Evolutionary conservation across 768 basidiomycete genomes (phyloP).

Genomic region (Kondoa subrosea): DNA sequence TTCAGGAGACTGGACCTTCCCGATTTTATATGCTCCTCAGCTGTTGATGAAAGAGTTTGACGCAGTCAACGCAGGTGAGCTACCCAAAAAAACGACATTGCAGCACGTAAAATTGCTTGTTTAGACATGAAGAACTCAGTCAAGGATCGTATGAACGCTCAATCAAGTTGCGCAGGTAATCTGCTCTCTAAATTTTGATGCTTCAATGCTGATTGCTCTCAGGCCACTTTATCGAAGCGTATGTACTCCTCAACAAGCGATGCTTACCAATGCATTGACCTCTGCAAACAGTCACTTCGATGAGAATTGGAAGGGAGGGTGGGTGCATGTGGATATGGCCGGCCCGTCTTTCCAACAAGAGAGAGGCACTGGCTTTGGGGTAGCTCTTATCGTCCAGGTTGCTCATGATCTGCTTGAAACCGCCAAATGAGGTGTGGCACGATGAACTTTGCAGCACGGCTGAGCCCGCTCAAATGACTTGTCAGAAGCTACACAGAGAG

Average conservation of each 20-base stretch:
- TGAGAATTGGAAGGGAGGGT: not conserved
- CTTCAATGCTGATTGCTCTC: too few relatives aligned
- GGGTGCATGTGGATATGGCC: slow-evolving; percentile 3
- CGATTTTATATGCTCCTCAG: slow-evolving; percentile 2
- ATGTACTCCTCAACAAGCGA: not conserved
- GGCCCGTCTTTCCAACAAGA: not conserved
- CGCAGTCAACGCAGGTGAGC: too few relatives aligned
- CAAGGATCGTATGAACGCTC: slow-evolving; percentile 10
- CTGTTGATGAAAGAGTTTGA: slow-evolving; percentile 4
- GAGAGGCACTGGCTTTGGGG: not conserved
- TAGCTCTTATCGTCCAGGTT: not conserved
- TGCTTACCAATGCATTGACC: not conserved
- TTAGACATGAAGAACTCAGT: slow-evolving; percentile 6
- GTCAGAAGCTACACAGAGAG: too few relatives aligned
- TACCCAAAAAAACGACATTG: too few relatives aligned
- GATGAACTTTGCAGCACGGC: not conserved
- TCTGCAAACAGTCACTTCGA: not conserved
- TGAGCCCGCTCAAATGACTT: not conserved
- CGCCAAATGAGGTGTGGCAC: not conserved
- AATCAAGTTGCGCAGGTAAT: slow-evolving; percentile 2
- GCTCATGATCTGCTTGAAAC: not conserved
- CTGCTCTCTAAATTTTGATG: too few relatives aligned
- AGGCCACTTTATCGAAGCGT: slow-evolving; percentile 7
- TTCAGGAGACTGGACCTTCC: slow-evolving; percentile 4
- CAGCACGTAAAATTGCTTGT: too few relatives aligned